Base-by-base conservation (phyloP, 2,329 filamentous ascomycete genomes). In the Aspergillus sp. region DNA sequence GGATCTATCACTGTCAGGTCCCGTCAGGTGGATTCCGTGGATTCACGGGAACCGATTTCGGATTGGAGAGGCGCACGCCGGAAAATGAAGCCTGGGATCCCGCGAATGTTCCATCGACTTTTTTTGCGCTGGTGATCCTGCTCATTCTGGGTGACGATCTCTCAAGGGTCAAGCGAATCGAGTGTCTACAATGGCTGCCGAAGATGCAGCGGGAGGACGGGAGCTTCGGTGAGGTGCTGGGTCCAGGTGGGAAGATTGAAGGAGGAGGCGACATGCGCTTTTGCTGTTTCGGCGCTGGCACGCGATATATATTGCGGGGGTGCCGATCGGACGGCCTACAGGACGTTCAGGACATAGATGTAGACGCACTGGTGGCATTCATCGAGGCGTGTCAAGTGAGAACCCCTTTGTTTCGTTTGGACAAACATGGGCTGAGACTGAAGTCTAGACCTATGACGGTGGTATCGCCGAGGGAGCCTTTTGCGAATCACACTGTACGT, bases 1-100 rank as follows among this genome's bases (percentile, higher is more conserved):
- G 93, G 91, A 85, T 97, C 42, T 88, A 97, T 55, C 80, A 81
- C 41, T 91, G 92, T 65, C 93, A 97, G 71, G 88, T 96, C 62
- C 87, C 89, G 0, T 78, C 83, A 32, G 94, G 94, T 23, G 94
- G 94, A 14, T 97, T 99, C 74, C 87, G 89, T 58, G 92, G 91
- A 38, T 91, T 89, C 57, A 88, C 92, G 1, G 89, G 72, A 69
- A 95, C 79, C 59, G 66, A 82, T 67, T 73, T 85, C 63, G 71
- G 78, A 46, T 61, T 75, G 59, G 60, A 73, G 60, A 71, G 72
- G 62, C 52, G 78, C 61, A 78, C 76, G 64, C 64, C 80, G 2
- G 73, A 76, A 34, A 85, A 85, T 62, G 75, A 77, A 49, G 71
- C 68, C 41, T 88, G 85, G 84, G 87, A 89, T 71, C 83, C 85